phyloP scores from a whole-genome alignment of 495 filamentous ascomycete species.

The Massariosphaeria phaeospora region DNA sequence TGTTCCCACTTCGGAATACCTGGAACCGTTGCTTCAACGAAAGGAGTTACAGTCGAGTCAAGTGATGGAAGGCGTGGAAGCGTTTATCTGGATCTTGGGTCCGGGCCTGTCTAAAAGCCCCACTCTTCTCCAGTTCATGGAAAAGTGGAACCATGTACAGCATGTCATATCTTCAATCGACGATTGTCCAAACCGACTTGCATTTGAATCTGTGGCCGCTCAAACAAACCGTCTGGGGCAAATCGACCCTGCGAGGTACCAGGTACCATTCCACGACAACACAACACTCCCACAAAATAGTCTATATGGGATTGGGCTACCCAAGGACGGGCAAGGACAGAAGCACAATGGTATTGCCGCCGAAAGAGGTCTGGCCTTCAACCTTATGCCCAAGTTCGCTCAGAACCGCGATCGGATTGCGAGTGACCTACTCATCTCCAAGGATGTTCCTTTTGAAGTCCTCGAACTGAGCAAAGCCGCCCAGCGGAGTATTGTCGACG shows the following conservation, averaged over 20 bases:
- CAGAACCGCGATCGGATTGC: conserved; percentile 49
- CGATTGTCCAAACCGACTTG: conserved; percentile 65
- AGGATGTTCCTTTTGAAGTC: conserved; percentile 44
- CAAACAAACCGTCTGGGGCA: conserved; percentile 61
- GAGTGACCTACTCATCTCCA: conserved; percentile 50
- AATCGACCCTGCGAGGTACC: conserved; percentile 65
- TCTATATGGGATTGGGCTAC: neutral
- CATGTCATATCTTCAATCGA: conserved; percentile 63
- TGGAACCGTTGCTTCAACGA: conserved; percentile 60
- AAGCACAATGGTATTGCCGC: conserved; percentile 33
- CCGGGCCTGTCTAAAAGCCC: conserved; percentile 58
- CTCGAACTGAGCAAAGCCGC: conserved; percentile 49
- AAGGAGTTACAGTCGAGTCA: conserved; percentile 65
- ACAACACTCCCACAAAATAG: conserved; percentile 40
- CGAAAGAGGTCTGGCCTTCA: conserved; percentile 51
- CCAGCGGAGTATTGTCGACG: conserved; percentile 40
- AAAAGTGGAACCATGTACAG: conserved; percentile 51
- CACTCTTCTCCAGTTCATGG: conserved; percentile 63
- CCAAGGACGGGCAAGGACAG: neutral
- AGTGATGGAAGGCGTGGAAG: conserved; percentile 61
- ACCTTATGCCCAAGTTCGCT: conserved; percentile 61
- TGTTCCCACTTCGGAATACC: conserved; percentile 61
- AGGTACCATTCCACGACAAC: conserved; percentile 58
- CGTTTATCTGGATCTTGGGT: conserved; percentile 78
- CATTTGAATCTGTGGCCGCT: conserved; percentile 57